Evolutionary conservation across 805 yeast species (phyloP).

Genomic region (Brettanomyces naardenensis): DNA sequence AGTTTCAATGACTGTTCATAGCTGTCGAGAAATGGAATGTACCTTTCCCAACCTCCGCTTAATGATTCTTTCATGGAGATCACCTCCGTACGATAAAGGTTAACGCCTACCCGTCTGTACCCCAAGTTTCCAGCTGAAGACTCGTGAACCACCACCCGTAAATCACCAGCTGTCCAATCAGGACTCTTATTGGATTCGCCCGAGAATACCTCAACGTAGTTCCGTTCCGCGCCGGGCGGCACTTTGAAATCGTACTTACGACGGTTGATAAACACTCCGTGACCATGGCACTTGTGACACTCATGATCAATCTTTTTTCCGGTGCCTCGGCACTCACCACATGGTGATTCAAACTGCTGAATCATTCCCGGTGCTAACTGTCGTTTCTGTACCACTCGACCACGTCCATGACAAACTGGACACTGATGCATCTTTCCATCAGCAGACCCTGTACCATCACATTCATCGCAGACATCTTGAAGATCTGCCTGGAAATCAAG

Average conservation of each 20-base stretch:
- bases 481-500: constrained; percentile 55
- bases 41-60: constrained; percentile 74
- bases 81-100: constrained; percentile 76
- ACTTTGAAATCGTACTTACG: constrained; percentile 56
- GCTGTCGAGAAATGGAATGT: constrained; percentile 58
- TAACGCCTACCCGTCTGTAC: constrained; percentile 68
- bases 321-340: constrained; percentile 74
- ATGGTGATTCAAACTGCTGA: constrained; percentile 72
- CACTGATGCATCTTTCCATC: constrained; percentile 70
- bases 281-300: constrained; percentile 68
- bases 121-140: constrained; percentile 56
- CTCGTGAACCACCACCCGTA: constrained; percentile 57
- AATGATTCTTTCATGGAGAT: constrained; percentile 65
- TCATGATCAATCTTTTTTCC: constrained; percentile 59
- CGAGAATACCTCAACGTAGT: constrained; percentile 45
- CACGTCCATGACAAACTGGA: constrained; percentile 65
- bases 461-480: constrained; percentile 68
- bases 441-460: constrained; percentile 79
- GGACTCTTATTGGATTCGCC: constrained; percentile 86
- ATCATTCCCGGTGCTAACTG: constrained; percentile 89
- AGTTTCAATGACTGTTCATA: constrained; percentile 39
- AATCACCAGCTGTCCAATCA: constrained; percentile 75
- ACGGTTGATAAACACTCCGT: constrained; percentile 46
- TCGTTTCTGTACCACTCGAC: constrained; percentile 53
- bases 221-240: constrained; percentile 63